Conservation (phyloP, 2,329 filamentous ascomycete genomes). For the Paraphaeosphaeria sporulosa region DNA sequence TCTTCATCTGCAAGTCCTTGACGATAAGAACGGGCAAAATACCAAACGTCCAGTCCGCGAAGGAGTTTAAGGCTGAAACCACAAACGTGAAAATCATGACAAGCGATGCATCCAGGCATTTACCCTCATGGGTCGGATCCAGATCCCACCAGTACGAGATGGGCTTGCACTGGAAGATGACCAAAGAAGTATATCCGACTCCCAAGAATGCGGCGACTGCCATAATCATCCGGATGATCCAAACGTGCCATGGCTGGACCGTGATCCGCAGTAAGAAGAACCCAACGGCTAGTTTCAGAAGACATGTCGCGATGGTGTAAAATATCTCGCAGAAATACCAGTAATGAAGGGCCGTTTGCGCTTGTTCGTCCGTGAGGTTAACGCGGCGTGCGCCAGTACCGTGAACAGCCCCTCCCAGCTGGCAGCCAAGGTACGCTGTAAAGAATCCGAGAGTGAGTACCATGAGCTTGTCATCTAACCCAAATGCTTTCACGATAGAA, state of each 20-base stretch:
- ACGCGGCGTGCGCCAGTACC: conserved; percentile 47
- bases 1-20: conserved; percentile 63
- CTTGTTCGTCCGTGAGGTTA: conserved; percentile 38
- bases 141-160: conserved; percentile 59
- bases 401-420: conserved; percentile 46
- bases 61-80: conserved; percentile 35
- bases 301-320: conserved; percentile 57
- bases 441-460: conserved; percentile 47
- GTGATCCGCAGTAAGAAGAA: conserved; percentile 62
- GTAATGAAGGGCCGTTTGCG: conserved; percentile 39
- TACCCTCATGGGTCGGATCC: conserved; percentile 45
- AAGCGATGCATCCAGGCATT: conserved; percentile 52
- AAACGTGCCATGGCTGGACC: conserved; percentile 51
- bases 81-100: conserved; percentile 61
- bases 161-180: conserved; percentile 61
- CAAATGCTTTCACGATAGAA: conserved; percentile 48
- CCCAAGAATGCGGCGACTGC: conserved; percentile 54
- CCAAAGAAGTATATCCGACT: conserved; percentile 57
- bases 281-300: conserved; percentile 60
- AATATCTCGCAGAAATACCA: conserved; percentile 64
- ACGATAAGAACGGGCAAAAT: conserved; percentile 58
- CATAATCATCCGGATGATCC: conserved; percentile 57
- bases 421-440: conserved; percentile 40
- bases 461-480: conserved; percentile 52
- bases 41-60: conserved; percentile 41